A percentile compares a stretch with the other conserved stretches of the same genome.
Evolutionary conservation across 108 stramenopile genomes (phyloP).

Genomic region (Skeletonema potamos): DNA sequence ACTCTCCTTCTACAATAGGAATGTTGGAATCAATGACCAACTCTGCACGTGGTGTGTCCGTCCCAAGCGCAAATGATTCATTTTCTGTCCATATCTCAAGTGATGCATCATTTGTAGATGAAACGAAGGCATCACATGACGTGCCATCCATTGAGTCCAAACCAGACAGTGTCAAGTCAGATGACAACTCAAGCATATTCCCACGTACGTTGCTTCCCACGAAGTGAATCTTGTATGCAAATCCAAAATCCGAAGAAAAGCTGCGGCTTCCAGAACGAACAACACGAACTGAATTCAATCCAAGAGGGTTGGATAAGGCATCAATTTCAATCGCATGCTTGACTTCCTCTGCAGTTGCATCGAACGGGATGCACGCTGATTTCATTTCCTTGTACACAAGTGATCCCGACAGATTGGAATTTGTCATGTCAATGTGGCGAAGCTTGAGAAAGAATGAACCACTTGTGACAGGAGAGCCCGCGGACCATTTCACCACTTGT

Average conservation of each 20-base stretch:
- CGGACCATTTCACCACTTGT: conserved; percentile 39
- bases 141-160: conserved; percentile 38
- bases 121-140: conserved; percentile 43
- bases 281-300: conserved; percentile 40
- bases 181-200: conserved; percentile 46
- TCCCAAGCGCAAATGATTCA: conserved; percentile 49
- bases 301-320: conserved; percentile 33
- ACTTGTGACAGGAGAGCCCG: conserved; percentile 39
- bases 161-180: conserved; percentile 28
- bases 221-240: conserved; percentile 61
- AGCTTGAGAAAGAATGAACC: conserved; percentile 50
- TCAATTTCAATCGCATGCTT: conserved; percentile 60
- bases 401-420: conserved; percentile 28
- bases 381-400: conserved; percentile 45
- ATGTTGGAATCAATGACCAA: conserved; percentile 36
- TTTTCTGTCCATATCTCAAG: conserved; percentile 43
- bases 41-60: conserved; percentile 51
- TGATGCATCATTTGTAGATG: conserved; percentile 50
- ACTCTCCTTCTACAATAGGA: conserved; percentile 42
- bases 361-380: conserved; percentile 59
- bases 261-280: conserved; percentile 46
- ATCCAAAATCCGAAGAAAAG: conserved; percentile 56
- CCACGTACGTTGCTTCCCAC: conserved; percentile 52
- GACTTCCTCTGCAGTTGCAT: conserved; percentile 53
- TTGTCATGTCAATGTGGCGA: conserved; percentile 21